A percentile compares a stretch with the other conserved stretches of the same genome.
Conservation (phyloP, 768 basidiomycete genomes). For the Cyclocybe aegerita region DNA sequence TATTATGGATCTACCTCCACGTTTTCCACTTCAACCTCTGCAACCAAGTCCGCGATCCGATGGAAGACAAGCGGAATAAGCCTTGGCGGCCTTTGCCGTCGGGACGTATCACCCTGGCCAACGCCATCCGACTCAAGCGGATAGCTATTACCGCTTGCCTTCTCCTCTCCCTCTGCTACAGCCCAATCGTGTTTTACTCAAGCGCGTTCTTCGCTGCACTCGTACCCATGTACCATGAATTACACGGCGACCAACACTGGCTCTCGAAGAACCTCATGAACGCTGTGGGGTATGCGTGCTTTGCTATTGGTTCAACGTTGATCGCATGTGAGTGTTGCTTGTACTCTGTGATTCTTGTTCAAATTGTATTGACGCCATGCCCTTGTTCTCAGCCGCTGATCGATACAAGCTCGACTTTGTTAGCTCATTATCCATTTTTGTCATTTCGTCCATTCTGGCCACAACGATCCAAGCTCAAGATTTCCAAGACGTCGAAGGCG, state of each 20-base stretch:
- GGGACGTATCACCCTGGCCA: constrained; percentile 33
- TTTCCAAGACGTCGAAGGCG: constrained; percentile 45
- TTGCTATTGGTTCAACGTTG: constrained; percentile 37
- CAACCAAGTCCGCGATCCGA: constrained; percentile 40
- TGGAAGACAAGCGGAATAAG: constrained; percentile 45
- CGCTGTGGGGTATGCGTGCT: constrained; percentile 34
- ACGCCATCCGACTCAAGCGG: constrained; percentile 37
- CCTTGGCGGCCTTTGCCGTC: constrained; percentile 45
- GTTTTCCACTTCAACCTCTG: constrained; percentile 43
- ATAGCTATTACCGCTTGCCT: constrained; percentile 32
- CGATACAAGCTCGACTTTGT: constrained; percentile 23
- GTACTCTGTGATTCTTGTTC: not conserved
- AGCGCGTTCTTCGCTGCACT: constrained; percentile 33
- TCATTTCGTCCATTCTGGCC: constrained; percentile 37
- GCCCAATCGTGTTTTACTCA: constrained; percentile 26
- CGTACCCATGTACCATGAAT: constrained; percentile 38
- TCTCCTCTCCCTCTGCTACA: constrained; percentile 30
- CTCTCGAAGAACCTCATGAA: constrained; percentile 37
- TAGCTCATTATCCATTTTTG: constrained; percentile 27
- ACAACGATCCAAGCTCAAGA: constrained; percentile 51
- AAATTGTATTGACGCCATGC: not conserved
- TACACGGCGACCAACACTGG: constrained; percentile 35
- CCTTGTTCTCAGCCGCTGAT: constrained; percentile 19
- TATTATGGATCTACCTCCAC: constrained; percentile 46
- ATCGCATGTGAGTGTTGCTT: constrained; percentile 27